These are phyloP conservation scores for Apostasia shenzhenica DNA, from an alignment of 106 monocot species.

Conservation along the genomic window DNA sequence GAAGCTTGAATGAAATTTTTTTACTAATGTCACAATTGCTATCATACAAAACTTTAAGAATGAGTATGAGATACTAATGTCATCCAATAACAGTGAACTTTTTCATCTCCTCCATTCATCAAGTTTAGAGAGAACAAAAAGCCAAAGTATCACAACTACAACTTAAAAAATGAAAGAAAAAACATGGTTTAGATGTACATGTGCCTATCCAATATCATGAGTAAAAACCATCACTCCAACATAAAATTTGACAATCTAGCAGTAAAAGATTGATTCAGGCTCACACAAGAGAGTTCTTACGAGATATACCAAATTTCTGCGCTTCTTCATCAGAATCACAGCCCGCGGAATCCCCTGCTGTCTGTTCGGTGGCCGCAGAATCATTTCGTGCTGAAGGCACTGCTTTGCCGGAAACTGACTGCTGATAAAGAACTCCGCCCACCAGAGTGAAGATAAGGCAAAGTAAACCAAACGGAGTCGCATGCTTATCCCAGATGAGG, in stretches of 20 bases:
- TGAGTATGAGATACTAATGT: too few relatives aligned
- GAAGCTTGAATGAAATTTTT: too few relatives aligned
- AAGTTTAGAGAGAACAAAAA: too few relatives aligned
- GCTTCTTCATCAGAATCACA: constrained; percentile 35
- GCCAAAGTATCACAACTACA: too few relatives aligned
- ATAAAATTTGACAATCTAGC: background rate
- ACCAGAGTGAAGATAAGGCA: constrained; percentile 70
- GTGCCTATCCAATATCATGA: too few relatives aligned
- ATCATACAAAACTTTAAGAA: too few relatives aligned
- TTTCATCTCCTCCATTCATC: too few relatives aligned
- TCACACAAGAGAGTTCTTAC: constrained; percentile 45
- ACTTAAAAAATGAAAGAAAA: too few relatives aligned
- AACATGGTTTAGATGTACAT: too few relatives aligned
- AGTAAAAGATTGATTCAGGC: background rate
- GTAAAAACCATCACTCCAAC: too few relatives aligned
- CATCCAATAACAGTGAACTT: too few relatives aligned
- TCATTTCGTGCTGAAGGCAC: constrained; percentile 11
- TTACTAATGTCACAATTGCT: too few relatives aligned
- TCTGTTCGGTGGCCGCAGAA: constrained; percentile 11
- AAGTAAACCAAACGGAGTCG: constrained; percentile 49
- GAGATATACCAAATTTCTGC: constrained; percentile 6
- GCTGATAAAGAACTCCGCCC: constrained; percentile 88
- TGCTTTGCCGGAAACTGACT: constrained; percentile 48
- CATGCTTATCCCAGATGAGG: constrained; percentile 89
- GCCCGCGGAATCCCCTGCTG: constrained; percentile 4